Base-by-base conservation (phyloP, 345 rosid species). In the Chamaenerion angustifolium region DNA sequence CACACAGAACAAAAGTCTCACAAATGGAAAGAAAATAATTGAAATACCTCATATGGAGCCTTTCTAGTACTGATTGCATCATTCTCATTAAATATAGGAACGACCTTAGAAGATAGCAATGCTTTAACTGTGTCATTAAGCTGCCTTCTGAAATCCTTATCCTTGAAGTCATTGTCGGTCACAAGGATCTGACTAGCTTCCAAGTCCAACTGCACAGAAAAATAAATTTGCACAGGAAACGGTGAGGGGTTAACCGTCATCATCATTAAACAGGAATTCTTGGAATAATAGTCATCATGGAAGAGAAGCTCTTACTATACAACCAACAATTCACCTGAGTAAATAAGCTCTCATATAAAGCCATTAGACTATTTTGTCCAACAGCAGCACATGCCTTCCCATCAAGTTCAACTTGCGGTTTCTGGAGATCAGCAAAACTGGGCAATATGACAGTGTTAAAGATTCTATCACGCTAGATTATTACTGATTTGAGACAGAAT, bases 361-460 rank as follows among this genome's bases (percentile, higher is more conserved):
- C 88, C 99, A 93, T 88, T 37, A 93, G 82, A 69, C 94, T 73
- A 53, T 80, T 93, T 66, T 93, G 99, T 62, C 99, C 99, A 63
- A 93, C 99, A 67, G 88, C 99, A 17, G 99, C 99, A 67, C 96
- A 93, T 21, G 90, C 99, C 78, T 93, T 93, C 56, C 99, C 99
- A 69, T 82, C 88, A 58, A 88, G 76, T 49, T 93, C 96, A 56
- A 55, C 52, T 69, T 79, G 99, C 37, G 96, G 96, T 59, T 88
- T 88, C 66, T 93, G 99, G 43, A 93, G 99, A 70, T 93, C 96
- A 50, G 96, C 88, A 50, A 93, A 82, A 71, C 99, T 88, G 67
- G 85, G 67, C 16, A 63, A 14, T 5, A 49, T n/a, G 54, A 40
- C 4, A 31, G 25, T 11, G 23, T 51, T 35, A 51, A 23, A 23